Base-by-base conservation (phyloP, 306 rosid genomes). In the Fagus crenata region DNA sequence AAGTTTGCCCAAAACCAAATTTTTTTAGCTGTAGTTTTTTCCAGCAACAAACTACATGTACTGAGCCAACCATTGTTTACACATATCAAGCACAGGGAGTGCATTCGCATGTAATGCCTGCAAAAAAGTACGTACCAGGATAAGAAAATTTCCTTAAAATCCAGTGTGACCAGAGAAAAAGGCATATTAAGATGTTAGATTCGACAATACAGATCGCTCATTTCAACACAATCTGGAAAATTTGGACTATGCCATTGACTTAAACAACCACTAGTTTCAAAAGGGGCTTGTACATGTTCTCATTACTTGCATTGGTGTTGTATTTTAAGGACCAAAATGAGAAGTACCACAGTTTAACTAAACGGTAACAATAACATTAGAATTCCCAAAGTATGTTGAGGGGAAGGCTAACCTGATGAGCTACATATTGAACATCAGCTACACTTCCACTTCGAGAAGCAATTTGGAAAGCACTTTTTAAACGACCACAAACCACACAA, bases 361-460 rank as follows among this genome's bases (percentile, higher is more conserved):
- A 39, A 39, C 51, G 33, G 14, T 65, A 37, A 39, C 31, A 39
- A 17, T 17, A 65, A 37, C 22, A 7, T 36, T 31, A 70, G 36
- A 72, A 75, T 75, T 71, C 7, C n/a, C 43, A 53, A 43, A 53
- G 65, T 46, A 41, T 17, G 76, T 75, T 39, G 71, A 63, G 77
- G 51, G 71, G 71, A 78, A 75, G 73, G 75, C 49, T 81, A 73
- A 95, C 98, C 98, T 95, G 98, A 81, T 92, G 98, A 79, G 98
- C 98, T 42, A 95, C 97, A 85, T 95, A 95, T 83, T 95, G 92
- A 75, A 95, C 98, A 89, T 95, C 98, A 69, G 98, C 98, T 63
- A 95, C 97, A 75, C 98, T 95, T 80, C 98, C 98, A 83, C 98
- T 95, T 75, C 96, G 89, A 13, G 97, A 92, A 82, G 98, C 98